Base-by-base conservation (phyloP, 495 filamentous ascomycete species). In the Aspergillus conjunctus region DNA sequence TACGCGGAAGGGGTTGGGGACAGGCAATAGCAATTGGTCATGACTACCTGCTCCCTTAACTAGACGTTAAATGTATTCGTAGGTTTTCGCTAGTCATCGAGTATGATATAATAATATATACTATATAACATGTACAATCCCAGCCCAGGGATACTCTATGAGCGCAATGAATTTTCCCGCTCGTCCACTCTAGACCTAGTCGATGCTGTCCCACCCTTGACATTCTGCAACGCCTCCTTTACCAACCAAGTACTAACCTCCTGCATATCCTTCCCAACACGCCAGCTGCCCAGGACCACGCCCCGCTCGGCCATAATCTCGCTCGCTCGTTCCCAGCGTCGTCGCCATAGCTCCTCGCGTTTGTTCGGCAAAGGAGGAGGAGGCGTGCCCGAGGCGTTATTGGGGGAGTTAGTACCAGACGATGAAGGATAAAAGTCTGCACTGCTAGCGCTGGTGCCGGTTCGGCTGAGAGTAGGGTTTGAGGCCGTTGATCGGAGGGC, bases 261-360 rank as follows among this genome's bases (percentile, higher is more conserved):
- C 64, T 84, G 75, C 6, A 90, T 88, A 81, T 98, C 94, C n/a
- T 78, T 80, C 1, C 94, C 94, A 6, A 85, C 84, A 45, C 91
- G 82, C 94, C 94, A 98, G 59, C 84, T 93, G 59, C 89, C 85
- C 58, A 99, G 72, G 61, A 85, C 73, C 0, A 98, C 91, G 2
- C 89, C 90, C 52, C 84, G 77, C 0, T 79, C 69, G 5, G 85
- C 84, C 9, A 98, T 80, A 8, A 87, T 74, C 32, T 87, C 81
- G 56, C 88, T 85, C 1, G 95, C 94, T 8, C 85, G 76, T 60
- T 83, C 85, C 85, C 92, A 90, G 51, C 95, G 77, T 57, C 88
- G 82, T 55, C 81, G 76, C 95, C 95, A 99, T 21, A 95, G 68
- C 50, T 92, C 88, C 56, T 96, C 83, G 34, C 92, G 91, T 68